A percentile compares a stretch with the other conserved stretches of the same genome.
These are phyloP conservation scores for Sordariomycetes sp. DNA, from an alignment of 2,329 filamentous ascomycete species.

Conservation along the genomic window DNA sequence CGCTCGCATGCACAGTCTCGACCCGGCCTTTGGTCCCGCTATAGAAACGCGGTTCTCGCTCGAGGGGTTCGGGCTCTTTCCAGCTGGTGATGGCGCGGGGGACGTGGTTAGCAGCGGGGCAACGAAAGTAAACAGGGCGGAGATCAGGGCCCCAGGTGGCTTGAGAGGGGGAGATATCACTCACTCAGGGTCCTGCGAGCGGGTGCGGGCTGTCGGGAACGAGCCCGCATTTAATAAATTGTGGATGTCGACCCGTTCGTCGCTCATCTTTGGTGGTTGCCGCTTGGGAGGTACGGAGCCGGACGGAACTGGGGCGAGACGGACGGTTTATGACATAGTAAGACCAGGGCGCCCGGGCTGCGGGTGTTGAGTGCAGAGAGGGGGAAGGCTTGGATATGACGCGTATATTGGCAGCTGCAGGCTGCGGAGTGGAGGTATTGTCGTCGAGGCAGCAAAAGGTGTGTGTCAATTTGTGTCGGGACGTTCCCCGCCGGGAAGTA, in stretches of 20 bases:
- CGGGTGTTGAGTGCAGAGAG: background rate
- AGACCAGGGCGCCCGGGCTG: background rate
- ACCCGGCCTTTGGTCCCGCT: conserved; percentile 10
- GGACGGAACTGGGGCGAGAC: no score
- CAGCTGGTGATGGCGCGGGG: background rate
- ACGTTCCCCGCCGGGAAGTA: background rate
- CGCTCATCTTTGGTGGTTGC: background rate
- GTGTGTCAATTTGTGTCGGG: background rate
- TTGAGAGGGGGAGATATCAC: background rate
- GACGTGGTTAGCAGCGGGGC: background rate
- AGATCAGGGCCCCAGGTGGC: background rate
- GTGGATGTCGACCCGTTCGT: conserved; percentile 25
- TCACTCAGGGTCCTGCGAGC: background rate
- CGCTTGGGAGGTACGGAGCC: background rate
- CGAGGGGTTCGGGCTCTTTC: background rate
- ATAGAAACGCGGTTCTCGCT: conserved; percentile 21
- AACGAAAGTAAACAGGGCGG: background rate
- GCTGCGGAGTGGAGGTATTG: background rate
- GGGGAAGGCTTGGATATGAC: background rate
- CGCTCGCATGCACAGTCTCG: background rate
- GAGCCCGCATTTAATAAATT: conserved; percentile 37
- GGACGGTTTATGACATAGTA: conserved; percentile 1
- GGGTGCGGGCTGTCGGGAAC: conserved; percentile 33
- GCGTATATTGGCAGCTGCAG: background rate
- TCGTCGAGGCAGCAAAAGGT: background rate